phyloP scores from a whole-genome alignment of 2,329 filamentous ascomycete genomes.

The Emericellopsis cladophorae region DNA sequence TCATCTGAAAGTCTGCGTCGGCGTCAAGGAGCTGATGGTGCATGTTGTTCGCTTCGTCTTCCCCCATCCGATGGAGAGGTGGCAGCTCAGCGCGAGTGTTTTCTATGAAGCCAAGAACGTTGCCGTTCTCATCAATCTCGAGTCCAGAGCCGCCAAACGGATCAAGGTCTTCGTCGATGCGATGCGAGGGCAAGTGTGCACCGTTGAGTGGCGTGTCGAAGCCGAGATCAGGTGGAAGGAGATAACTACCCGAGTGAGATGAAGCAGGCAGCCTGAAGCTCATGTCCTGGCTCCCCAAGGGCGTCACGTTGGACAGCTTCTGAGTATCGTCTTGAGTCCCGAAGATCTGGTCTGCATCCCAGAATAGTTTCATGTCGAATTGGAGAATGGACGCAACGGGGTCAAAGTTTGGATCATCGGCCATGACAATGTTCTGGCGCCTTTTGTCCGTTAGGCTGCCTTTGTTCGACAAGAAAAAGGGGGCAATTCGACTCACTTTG shows the following conservation, averaged over 20 bases:
- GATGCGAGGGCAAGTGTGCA: constrained; percentile 8
- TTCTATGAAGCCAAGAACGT: constrained; percentile 27
- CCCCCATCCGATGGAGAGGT: constrained; percentile 13
- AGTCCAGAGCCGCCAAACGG: constrained; percentile 28
- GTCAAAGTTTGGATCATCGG: constrained; percentile 70
- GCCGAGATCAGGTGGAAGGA: constrained; percentile 20
- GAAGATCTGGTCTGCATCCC: constrained; percentile 15
- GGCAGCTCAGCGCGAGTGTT: constrained; percentile 29
- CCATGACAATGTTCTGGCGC: constrained; percentile 61
- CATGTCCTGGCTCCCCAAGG: constrained; percentile 1
- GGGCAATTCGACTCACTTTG: constrained; percentile 43
- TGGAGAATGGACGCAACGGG: constrained; percentile 11
- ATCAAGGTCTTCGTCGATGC: constrained; percentile 22
- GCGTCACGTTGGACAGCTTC: constrained; percentile 29
- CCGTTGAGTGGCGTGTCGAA: constrained; percentile 13
- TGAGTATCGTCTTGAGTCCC: constrained; percentile 21
- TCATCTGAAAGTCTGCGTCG: background rate
- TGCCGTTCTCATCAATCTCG: constrained; percentile 38
- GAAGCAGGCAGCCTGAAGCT: constrained; percentile 14
- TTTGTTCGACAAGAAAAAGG: background rate
- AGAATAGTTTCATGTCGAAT: constrained; percentile 12
- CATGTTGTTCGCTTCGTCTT: constrained; percentile 4
- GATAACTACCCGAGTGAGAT: constrained; percentile 18
- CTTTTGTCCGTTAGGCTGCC: constrained; percentile 27
- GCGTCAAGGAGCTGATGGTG: background rate